Base-by-base conservation (phyloP, 140 eudicot genomes). In the Bidens hawaiensis region DNA sequence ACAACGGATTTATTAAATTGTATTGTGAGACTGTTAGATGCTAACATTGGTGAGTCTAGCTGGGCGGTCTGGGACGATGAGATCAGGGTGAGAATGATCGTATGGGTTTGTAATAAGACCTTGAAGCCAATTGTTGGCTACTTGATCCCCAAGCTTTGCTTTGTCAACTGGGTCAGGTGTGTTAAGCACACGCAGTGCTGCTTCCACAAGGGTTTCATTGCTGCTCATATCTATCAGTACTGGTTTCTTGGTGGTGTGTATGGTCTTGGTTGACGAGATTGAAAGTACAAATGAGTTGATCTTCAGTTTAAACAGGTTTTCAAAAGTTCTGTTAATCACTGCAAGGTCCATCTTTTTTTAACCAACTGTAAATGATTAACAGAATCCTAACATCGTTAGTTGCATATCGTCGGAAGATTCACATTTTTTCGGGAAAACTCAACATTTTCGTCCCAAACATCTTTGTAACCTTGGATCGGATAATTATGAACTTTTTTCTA, bases 121-220 rank as follows among this genome's bases (percentile, higher is more conserved):
- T 55, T 82, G 60, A 6, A 87, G 80, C 97, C 97, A 90, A 57
- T 76, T 67, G 62, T 74, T 70, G 2, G 96, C 96, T 3, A 90
- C 71, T 76, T 82, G 60, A 46, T 90, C 90, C 22, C 96, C 97
- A 13, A 90, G 85, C 26, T 78, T 66, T 1, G 97, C 97, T 51
- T 90, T 90, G 45, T 84, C 83, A 43, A 83, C 73, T 41, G 97
- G 97, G 82, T 90, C 90, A 0, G 88, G 71, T 2, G 94, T 90
- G 75, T 78, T 82, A 26, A 90, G 79, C 38, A 90, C 88, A 24
- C 85, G 79, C 28, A 87, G 60, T 19, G 97, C 97, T 46, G 86
- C 90, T 80, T 82, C 96, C 60, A 90, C 94, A 6, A 90, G 78
- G 22, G 79, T 84, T 74, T 86, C 89, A 33, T 23, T 48, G 6